phyloP scores from a whole-genome alignment of 306 rosid species.

The Quercus robur region DNA sequence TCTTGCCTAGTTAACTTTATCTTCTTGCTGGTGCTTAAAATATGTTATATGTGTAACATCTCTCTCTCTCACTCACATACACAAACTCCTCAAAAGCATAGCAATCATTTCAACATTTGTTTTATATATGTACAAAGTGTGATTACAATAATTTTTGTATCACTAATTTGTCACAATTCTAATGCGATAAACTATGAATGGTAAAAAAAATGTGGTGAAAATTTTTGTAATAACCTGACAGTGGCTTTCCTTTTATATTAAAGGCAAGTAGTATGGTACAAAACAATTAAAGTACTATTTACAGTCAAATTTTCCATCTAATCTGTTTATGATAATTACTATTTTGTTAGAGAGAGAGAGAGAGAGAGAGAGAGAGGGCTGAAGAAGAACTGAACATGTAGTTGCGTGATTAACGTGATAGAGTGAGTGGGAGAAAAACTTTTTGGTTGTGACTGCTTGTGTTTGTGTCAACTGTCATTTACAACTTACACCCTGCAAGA shows the following conservation, averaged over 20 bases:
- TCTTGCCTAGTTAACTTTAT: background rate
- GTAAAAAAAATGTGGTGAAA: too few species aligned
- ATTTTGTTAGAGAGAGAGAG: conserved; percentile 15
- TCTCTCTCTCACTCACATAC: background rate
- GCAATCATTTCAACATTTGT: conserved; percentile 17
- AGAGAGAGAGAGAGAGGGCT: conserved; percentile 16
- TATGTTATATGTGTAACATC: too few species aligned
- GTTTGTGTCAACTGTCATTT: conserved; percentile 39
- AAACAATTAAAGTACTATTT: background rate
- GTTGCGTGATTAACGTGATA: conserved; percentile 70
- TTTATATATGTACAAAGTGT: background rate
- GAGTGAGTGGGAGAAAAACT: conserved; percentile 27
- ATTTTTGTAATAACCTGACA: background rate
- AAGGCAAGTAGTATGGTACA: background rate
- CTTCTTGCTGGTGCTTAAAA: conserved; percentile 12
- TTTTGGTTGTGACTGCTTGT: conserved; percentile 6
- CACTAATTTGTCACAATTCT: too few species aligned
- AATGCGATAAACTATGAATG: too few species aligned
- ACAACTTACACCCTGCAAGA: conserved; percentile 49
- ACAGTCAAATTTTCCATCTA: background rate
- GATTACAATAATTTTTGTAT: too few species aligned
- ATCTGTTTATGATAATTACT: background rate
- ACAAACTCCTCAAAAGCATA: conserved; percentile 9
- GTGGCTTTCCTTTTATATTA: background rate
- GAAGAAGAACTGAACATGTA: conserved; percentile 32